A percentile compares a stretch with the other conserved stretches of the same genome.
These are phyloP conservation scores for Trichoderma hamatum DNA, from an alignment of 2,329 filamentous ascomycete species.

Conservation along the genomic window DNA sequence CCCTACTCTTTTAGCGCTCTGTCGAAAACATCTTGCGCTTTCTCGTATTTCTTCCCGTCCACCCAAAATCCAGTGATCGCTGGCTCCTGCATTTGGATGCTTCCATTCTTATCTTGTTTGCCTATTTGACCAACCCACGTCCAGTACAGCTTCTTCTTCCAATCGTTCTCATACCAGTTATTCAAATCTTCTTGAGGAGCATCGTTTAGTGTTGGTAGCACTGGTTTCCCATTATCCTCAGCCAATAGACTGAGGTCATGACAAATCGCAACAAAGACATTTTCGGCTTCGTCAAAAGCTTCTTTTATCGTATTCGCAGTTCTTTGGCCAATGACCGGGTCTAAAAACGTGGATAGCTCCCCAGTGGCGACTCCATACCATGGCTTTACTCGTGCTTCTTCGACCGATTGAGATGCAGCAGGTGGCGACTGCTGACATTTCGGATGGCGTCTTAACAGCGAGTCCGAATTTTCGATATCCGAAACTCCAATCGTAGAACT, in stretches of 20 bases:
- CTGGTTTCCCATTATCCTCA: not conserved
- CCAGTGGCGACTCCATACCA: not conserved
- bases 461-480: not conserved
- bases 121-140: slow-evolving; percentile 2
- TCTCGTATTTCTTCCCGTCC: not conserved
- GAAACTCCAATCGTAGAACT: not conserved
- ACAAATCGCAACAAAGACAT: slow-evolving; percentile 1
- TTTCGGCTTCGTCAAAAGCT: slow-evolving; percentile 16
- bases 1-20: not conserved
- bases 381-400: not conserved
- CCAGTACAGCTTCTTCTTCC: slow-evolving; percentile 15
- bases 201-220: slow-evolving; percentile 5
- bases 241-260: slow-evolving; percentile 6
- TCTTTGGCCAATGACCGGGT: not conserved
- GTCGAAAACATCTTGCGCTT: not conserved
- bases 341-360: not conserved
- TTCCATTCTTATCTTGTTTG: slow-evolving; percentile 2
- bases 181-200: slow-evolving; percentile 7
- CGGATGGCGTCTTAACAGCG: not conserved
- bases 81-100: not conserved
- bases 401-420: not conserved
- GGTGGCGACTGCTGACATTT: not conserved
- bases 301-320: not conserved
- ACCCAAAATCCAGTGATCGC: slow-evolving; percentile 4
- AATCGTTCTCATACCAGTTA: slow-evolving; percentile 13